phyloP scores from a whole-genome alignment of 2,329 filamentous ascomycete genomes.

The Leptosphaerulina australis region DNA sequence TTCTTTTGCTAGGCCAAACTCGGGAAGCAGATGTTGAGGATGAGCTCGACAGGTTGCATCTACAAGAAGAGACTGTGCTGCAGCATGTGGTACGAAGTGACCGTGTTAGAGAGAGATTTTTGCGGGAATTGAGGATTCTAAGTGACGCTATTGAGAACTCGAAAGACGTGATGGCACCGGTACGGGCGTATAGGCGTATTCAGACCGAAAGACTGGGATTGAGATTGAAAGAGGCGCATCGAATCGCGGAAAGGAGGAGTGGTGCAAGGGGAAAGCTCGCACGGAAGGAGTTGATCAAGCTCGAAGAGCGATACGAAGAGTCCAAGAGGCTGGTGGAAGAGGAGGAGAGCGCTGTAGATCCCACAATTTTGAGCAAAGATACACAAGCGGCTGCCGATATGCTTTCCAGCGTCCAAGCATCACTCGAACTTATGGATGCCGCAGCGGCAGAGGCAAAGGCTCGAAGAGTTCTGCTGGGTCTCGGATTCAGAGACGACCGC shows the following conservation, averaged over 20 bases:
- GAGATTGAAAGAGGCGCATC: conserved; percentile 71
- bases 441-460: conserved; percentile 70
- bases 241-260: conserved; percentile 75
- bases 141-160: conserved; percentile 64
- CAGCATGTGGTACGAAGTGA: conserved; percentile 68
- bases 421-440: conserved; percentile 66
- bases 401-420: conserved; percentile 70
- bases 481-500: conserved; percentile 71
- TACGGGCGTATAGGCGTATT: conserved; percentile 66
- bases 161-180: conserved; percentile 61
- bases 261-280: conserved; percentile 76
- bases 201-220: conserved; percentile 67
- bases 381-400: conserved; percentile 72
- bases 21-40: conserved; percentile 35
- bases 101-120: conserved; percentile 58
- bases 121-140: conserved; percentile 67
- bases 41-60: conserved; percentile 36
- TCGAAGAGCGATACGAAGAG: conserved; percentile 70
- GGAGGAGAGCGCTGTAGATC: conserved; percentile 61
- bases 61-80: conserved; percentile 58
- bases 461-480: conserved; percentile 64
- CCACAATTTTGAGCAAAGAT: conserved; percentile 65
- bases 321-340: conserved; percentile 60
- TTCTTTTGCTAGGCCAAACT: conserved; percentile 47
- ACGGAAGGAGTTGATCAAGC: conserved; percentile 72